These are phyloP conservation scores for Agrocybe pediades DNA, from an alignment of 768 basidiomycete genomes.

Conservation along the genomic window DNA sequence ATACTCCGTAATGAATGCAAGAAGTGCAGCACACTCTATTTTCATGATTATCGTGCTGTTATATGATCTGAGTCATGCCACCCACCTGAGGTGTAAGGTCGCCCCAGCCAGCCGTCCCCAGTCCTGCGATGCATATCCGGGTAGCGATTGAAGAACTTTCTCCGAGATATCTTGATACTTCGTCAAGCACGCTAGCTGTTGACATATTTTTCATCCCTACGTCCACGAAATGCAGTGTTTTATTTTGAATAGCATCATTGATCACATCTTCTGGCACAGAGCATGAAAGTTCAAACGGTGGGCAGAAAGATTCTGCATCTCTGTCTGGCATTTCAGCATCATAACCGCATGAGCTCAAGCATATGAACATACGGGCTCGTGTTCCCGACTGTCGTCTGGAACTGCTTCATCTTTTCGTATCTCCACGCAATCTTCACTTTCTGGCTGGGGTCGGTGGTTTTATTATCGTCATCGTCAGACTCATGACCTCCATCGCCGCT, in stretches of 20 bases:
- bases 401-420: constrained; percentile 91
- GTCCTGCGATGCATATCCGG: constrained; percentile 61
- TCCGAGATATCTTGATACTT: constrained; percentile 17
- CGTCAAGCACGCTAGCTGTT: constrained; percentile 16
- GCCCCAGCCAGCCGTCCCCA: constrained; percentile 74
- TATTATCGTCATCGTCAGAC: constrained; percentile 33
- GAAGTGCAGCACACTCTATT: constrained; percentile 71
- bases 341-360: neutral
- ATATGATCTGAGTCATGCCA: constrained; percentile 6
- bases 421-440: constrained; percentile 97
- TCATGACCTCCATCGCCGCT: constrained; percentile 15
- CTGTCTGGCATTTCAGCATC: constrained; percentile 28
- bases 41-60: constrained; percentile 2
- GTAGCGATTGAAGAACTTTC: constrained; percentile 35
- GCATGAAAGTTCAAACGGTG: constrained; percentile 71
- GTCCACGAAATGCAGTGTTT: constrained; percentile 21
- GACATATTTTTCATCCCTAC: constrained; percentile 8
- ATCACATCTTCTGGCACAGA: constrained; percentile 56
- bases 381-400: constrained; percentile 75
- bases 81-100: constrained; percentile 58
- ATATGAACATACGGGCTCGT: constrained; percentile 24
- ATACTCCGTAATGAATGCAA: constrained; percentile 65
- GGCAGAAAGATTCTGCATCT: constrained; percentile 63
- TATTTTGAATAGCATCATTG: constrained; percentile 39
- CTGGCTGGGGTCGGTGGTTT: constrained; percentile 39